Evolutionary conservation across 106 monocot species (phyloP), one percentile per base, ranked within the genome.

Genomic region (Acorus calamus): DNA sequence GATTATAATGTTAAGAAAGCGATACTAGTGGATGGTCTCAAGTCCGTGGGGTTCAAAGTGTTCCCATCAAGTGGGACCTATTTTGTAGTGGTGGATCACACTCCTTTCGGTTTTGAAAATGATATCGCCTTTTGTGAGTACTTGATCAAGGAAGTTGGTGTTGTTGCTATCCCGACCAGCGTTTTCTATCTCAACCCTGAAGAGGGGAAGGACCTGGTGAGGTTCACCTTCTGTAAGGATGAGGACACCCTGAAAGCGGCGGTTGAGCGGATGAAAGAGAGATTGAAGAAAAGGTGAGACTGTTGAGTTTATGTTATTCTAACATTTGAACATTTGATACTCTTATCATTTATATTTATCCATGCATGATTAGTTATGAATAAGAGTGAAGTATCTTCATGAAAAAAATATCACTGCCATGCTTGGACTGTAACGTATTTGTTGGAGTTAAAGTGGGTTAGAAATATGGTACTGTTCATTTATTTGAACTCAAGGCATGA

Each of bases 161-260:
- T 98, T 3, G 91, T 85, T 12, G 96, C 96, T 2, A 98, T 91
- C 45, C 96, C 96, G 42, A 78, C 91, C 0, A 91, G 91, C 49
- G 87, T 84, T 8, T 96, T 96, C 57, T 96, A 96, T 62, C 83
- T 96, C 55, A 67, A 88, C 28, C 87, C 96, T 4, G 87, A 84
- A 61, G 96, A 96, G 47, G 96, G 96, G 49, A 96, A 85, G 78
- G 87, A 83, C 71, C 52, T 96, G 66, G 96, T 96, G 62, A 82
- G 96, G 50, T 96, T 96, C 62, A 91, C 96, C n/a, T 96, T 96
- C 48, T 87, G 91, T 11, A 91, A 91, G 49, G 96, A 96, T 59
- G 87, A 96, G 53, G 87, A 48, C 0, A 96, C 96, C n/a, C 80
- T 96, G 8, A 76, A 57, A 51, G 78, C 77, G 1, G 96, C 96